A percentile compares a stretch with the other conserved stretches of the same genome.
These are phyloP conservation scores for Nemania serpens DNA, from an alignment of 2,329 filamentous ascomycete species.

Conservation along the genomic window DNA sequence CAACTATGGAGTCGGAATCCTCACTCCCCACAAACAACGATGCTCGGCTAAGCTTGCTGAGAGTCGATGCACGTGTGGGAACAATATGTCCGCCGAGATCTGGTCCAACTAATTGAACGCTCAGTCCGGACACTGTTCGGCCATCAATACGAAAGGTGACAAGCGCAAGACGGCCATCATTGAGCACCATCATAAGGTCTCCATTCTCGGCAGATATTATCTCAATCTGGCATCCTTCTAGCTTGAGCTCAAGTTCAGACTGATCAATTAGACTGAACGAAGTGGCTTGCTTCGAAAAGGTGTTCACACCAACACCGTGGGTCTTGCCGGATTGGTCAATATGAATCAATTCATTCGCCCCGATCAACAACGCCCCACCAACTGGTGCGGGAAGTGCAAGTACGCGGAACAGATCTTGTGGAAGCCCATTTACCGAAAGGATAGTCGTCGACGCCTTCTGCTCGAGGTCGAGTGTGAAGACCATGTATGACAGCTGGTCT, in stretches of 20 bases:
- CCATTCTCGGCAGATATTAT: constrained; percentile 75
- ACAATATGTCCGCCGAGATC: constrained; percentile 69
- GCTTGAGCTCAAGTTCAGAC: constrained; percentile 74
- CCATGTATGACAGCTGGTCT: constrained; percentile 87
- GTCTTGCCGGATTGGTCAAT: constrained; percentile 94
- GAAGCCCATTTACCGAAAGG: constrained; percentile 81
- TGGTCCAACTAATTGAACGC: constrained; percentile 66
- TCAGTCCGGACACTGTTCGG: constrained; percentile 84
- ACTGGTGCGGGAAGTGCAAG: constrained; percentile 83
- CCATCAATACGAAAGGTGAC: constrained; percentile 87
- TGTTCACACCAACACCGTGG: constrained; percentile 90
- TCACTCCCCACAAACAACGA: constrained; percentile 86
- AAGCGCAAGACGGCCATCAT: constrained; percentile 74
- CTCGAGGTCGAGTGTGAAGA: constrained; percentile 92
- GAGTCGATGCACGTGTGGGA: constrained; percentile 67
- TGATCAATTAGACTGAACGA: constrained; percentile 87
- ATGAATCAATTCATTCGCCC: constrained; percentile 89
- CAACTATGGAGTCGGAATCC: constrained; percentile 75
- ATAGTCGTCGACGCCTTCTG: constrained; percentile 93
- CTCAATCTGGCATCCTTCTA: constrained; percentile 82
- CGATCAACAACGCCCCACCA: constrained; percentile 85
- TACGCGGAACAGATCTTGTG: constrained; percentile 83
- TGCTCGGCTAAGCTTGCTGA: constrained; percentile 69
- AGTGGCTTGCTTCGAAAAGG: constrained; percentile 82
- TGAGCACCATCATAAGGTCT: constrained; percentile 82